phyloP scores from a whole-genome alignment of 192 early-diverging fungal species.

The Lobosporangium transversale region DNA sequence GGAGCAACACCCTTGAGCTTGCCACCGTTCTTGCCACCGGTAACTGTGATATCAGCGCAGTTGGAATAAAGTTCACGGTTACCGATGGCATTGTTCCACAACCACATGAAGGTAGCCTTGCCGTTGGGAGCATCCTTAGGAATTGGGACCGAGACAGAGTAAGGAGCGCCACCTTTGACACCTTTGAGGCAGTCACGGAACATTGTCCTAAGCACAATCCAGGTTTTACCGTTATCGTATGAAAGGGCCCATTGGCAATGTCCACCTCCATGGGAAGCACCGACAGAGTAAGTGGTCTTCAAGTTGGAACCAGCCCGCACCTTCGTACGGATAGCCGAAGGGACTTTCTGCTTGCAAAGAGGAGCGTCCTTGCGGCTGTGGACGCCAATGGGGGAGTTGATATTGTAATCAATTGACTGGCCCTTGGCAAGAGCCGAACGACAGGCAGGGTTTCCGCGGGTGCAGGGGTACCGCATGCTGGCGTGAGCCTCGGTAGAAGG shows the following conservation, averaged over 20 bases:
- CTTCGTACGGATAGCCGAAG: constrained; percentile 42
- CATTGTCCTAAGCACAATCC: constrained; percentile 68
- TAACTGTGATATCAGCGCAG: constrained; percentile 69
- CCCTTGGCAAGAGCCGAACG: constrained; percentile 58
- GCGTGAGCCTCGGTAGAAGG: constrained; percentile 52
- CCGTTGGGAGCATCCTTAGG: constrained; percentile 44
- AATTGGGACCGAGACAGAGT: constrained; percentile 35
- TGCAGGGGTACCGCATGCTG: constrained; percentile 54
- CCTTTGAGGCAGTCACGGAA: constrained; percentile 57
- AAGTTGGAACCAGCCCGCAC: constrained; percentile 63
- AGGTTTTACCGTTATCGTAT: constrained; percentile 71
- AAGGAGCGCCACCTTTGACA: constrained; percentile 20
- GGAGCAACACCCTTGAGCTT: constrained; percentile 53
- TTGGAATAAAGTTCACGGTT: constrained; percentile 72
- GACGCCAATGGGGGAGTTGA: constrained; percentile 57
- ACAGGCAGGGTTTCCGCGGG: constrained; percentile 49
- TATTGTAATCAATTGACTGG: constrained; percentile 55
- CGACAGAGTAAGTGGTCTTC: constrained; percentile 60
- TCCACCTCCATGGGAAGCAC: constrained; percentile 70
- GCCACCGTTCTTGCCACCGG: constrained; percentile 36
- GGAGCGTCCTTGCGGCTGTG: constrained; percentile 30
- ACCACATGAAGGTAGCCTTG: constrained; percentile 58
- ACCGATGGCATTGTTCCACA: constrained; percentile 73
- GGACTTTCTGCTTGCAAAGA: constrained; percentile 60
- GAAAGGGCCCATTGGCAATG: constrained; percentile 79